Evolutionary conservation across 1,284 basidiomycete species (phyloP), one percentile per base, ranked within the genome.

Genomic region (Rugosomyces carneus): DNA sequence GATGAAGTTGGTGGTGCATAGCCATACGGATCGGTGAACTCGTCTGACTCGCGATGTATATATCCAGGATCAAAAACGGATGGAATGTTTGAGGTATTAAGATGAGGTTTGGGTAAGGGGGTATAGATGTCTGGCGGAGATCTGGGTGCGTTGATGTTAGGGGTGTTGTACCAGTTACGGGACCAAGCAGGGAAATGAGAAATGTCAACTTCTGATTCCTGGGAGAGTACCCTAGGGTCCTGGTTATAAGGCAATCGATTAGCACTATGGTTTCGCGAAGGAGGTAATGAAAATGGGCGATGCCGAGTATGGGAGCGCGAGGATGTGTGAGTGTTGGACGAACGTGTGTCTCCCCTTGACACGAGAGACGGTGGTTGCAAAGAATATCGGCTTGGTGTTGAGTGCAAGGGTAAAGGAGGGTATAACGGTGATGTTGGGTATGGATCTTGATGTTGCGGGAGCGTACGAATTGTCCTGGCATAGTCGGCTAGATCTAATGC

Each of bases 401-500:
- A 66, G 15, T 67, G 65, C 11, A 61, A 44, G 10, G 67, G 54
- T 8, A 62, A 66, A 6, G 68, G 69, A 39, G 51, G 48, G 60
- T 61, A 47, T 59, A 45, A 53, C 2, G 52, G 57, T 48, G 63
- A 61, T 5, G 60, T 49, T 18, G 63, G 65, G 54, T 68, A 67
- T 21, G 58, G 62, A 55, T 64, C 64, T 40, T 59, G 58, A 35
- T 53, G 60, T 57, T 59, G 67, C 21, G 21, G 21, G 41, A 61
- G 62, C 37, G 53, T 57, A 18, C 66, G 61, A 20, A 83, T 65
- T 21, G 73, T 76, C 50, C 59, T 65, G 7, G 79, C 70, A 61
- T 84, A 85, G 59, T 83, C 81, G 31, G 81, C 80, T 18, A 85
- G 70, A 62, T 85, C 82, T 45, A 84, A 70, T 2, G 81, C 81